phyloP scores from a whole-genome alignment of 2,329 filamentous ascomycete species.

The Penicillium glabrum region DNA sequence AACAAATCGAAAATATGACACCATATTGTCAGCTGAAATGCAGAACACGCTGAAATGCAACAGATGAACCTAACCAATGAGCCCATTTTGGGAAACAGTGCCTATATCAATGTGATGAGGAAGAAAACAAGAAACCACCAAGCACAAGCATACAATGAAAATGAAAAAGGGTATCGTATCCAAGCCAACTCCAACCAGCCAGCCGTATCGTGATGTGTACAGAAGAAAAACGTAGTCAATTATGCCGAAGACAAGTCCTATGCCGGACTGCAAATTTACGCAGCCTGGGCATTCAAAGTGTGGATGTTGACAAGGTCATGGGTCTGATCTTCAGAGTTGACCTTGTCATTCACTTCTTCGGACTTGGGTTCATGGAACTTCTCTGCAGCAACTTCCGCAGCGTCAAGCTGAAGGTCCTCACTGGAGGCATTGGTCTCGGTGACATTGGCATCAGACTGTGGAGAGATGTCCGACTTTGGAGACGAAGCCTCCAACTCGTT shows the following conservation, averaged over 20 bases:
- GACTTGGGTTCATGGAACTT: background rate
- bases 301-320: background rate
- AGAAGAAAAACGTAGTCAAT: background rate
- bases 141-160: background rate
- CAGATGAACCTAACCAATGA: background rate
- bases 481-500: background rate
- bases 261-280: background rate
- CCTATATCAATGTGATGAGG: background rate
- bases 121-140: background rate
- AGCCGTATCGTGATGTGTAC: background rate
- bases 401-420: background rate
- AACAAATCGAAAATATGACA: background rate
- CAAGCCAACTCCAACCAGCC: background rate
- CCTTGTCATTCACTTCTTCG: background rate
- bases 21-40: background rate
- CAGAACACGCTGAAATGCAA: conserved; percentile 2
- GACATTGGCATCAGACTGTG: background rate
- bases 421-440: background rate
- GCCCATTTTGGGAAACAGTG: background rate
- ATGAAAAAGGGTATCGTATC: background rate
- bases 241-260: background rate
- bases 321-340: background rate
- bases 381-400: background rate
- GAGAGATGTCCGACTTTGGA: background rate
- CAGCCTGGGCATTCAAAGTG: background rate